A percentile compares a stretch with the other conserved stretches of the same genome.
phyloP scores from a whole-genome alignment of 1,284 basidiomycete genomes.

The Cystobasidium sp. region DNA sequence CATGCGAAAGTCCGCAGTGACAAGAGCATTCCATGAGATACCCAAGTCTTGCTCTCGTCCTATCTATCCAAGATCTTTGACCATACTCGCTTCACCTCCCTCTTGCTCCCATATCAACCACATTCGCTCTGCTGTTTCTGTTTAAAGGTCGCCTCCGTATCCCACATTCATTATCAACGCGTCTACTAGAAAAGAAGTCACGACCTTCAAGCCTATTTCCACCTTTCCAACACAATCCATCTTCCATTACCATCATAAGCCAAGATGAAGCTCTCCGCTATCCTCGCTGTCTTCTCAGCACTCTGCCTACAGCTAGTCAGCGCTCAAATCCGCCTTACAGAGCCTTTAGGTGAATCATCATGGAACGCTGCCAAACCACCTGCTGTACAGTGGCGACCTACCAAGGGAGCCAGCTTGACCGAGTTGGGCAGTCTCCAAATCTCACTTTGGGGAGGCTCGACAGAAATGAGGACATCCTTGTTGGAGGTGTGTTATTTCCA shows the following conservation, averaged over 20 bases:
- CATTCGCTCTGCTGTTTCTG: background rate
- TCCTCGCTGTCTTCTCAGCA: conserved; percentile 17
- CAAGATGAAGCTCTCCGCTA: conserved; percentile 23
- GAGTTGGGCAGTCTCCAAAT: conserved; percentile 22
- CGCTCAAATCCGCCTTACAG: conserved; percentile 27
- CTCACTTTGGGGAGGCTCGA: conserved; percentile 35
- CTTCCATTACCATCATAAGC: background rate
- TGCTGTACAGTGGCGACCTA: conserved; percentile 30
- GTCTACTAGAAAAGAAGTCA: background rate
- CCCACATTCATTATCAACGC: background rate
- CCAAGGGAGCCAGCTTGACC: conserved; percentile 7
- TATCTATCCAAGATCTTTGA: background rate
- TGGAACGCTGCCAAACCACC: conserved; percentile 33
- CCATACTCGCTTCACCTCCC: background rate
- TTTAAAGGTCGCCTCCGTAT: too few species aligned
- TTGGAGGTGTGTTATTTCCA: background rate
- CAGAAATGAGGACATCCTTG: conserved; percentile 4
- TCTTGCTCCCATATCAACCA: background rate
- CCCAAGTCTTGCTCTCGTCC: background rate
- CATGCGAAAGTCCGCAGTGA: background rate
- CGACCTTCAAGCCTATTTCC: conserved; percentile 7
- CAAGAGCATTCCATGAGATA: conserved; percentile 4
- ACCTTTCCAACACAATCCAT: background rate
- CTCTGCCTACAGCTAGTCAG: conserved; percentile 15
- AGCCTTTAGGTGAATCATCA: conserved; percentile 15